These are phyloP conservation scores for Malus sylvestris DNA, from an alignment of 306 rosid species.

Conservation along the genomic window DNA sequence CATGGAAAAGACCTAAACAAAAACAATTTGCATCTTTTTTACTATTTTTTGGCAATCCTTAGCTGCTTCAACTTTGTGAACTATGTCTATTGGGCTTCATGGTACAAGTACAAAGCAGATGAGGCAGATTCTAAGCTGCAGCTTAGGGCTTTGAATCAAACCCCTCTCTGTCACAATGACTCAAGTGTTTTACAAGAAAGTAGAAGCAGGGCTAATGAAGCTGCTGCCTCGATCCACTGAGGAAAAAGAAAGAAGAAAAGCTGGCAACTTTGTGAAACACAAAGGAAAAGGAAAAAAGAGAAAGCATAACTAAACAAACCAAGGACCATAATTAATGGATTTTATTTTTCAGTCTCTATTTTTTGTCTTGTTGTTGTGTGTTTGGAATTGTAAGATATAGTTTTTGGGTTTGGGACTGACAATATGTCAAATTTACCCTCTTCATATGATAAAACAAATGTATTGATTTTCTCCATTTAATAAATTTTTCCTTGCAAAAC, in stretches of 20 bases:
- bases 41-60: constrained; percentile 71
- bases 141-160: background rate
- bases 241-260: constrained; percentile 2
- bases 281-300: background rate
- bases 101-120: constrained; percentile 69
- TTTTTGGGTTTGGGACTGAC: background rate
- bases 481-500: background rate
- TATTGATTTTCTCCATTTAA: background rate
- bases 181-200: constrained; percentile 12
- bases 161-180: constrained; percentile 8
- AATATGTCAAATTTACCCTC: background rate
- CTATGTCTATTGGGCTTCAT: constrained; percentile 57
- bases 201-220: constrained; percentile 20
- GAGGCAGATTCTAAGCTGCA: constrained; percentile 5
- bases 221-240: background rate
- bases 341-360: background rate
- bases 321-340: background rate
- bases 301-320: background rate
- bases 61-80: constrained; percentile 59
- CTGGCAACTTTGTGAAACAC: constrained; percentile 12
- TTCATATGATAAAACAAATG: background rate
- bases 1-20: constrained; percentile 47
- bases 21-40: constrained; percentile 55
- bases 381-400: background rate
- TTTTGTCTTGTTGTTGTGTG: background rate